These are phyloP conservation scores for Malassezia psittaci DNA, from an alignment of 1,284 basidiomycete genomes.

Conservation along the genomic window DNA sequence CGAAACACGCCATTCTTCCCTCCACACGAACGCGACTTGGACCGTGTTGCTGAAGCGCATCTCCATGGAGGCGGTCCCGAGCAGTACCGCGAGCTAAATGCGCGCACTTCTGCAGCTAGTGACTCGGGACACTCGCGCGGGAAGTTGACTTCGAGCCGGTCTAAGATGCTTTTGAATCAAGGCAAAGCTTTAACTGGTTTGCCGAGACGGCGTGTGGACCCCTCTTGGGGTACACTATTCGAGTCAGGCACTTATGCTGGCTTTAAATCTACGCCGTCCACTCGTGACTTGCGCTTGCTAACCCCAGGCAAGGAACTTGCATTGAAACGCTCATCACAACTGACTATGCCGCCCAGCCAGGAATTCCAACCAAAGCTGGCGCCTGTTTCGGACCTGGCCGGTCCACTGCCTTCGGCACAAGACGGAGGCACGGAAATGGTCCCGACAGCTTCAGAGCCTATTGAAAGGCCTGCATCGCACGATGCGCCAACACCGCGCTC, in stretches of 20 bases:
- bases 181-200: slow-evolving; percentile 8
- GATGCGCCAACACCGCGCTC: not conserved
- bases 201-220: slow-evolving; percentile 20
- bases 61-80: slow-evolving; percentile 6
- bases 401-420: not conserved
- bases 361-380: slow-evolving; percentile 13
- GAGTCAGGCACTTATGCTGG: slow-evolving; percentile 35
- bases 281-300: slow-evolving; percentile 30
- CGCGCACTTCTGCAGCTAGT: slow-evolving; percentile 18
- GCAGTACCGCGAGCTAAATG: slow-evolving; percentile 15
- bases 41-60: slow-evolving; percentile 12
- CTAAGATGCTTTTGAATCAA: slow-evolving; percentile 18
- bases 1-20: slow-evolving; percentile 41
- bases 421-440: not conserved
- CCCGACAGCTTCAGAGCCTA: not conserved
- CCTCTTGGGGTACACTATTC: slow-evolving; percentile 28
- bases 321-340: slow-evolving; percentile 12
- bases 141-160: slow-evolving; percentile 6
- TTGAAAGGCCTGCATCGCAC: not conserved
- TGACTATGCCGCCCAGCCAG: slow-evolving; percentile 8
- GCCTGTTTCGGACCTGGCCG: not conserved
- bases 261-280: slow-evolving; percentile 30
- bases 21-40: slow-evolving; percentile 25
- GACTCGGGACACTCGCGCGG: slow-evolving; percentile 13
- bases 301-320: slow-evolving; percentile 28